Evolutionary conservation across 345 rosid species (phyloP).

Genomic region (Carallia brachiata): DNA sequence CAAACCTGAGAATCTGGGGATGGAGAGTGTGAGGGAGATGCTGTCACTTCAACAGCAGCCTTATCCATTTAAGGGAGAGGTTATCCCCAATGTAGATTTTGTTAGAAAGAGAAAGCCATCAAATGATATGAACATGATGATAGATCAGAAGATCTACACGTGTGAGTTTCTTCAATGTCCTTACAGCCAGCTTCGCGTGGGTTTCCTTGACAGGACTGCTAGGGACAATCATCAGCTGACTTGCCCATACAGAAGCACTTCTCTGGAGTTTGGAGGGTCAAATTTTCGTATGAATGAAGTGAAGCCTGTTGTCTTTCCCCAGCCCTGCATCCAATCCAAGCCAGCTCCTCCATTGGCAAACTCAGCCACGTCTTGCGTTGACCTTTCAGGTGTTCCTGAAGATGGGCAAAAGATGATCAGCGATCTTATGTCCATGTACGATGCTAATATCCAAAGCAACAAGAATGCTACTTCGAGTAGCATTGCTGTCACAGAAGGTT

Average conservation of each 20-base stretch:
- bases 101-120: conserved; percentile 62
- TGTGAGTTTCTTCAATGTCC: conserved; percentile 77
- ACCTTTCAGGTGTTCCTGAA: conserved; percentile 84
- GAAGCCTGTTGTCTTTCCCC: conserved; percentile 69
- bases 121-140: conserved; percentile 39
- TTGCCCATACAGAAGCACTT: conserved; percentile 50
- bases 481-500: conserved; percentile 39
- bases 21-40: conserved; percentile 39
- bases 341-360: conserved; percentile 32
- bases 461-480: conserved; percentile 31
- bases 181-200: conserved; percentile 51
- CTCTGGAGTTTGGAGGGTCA: conserved; percentile 53
- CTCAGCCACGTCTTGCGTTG: conserved; percentile 43
- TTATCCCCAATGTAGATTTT: conserved; percentile 39
- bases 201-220: conserved; percentile 61
- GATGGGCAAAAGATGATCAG: conserved; percentile 89
- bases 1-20: conserved; percentile 48
- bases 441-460: conserved; percentile 54
- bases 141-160: conserved; percentile 51
- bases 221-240: conserved; percentile 78
- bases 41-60: conserved; percentile 39
- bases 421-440: conserved; percentile 83
- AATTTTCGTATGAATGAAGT: conserved; percentile 70
- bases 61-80: conserved; percentile 57
- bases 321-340: conserved; percentile 49